Percentiles rank a stretch among this genome's conserved stretches.
Conservation (phyloP, 1,284 basidiomycete species). For the Puccinia coronata region DNA sequence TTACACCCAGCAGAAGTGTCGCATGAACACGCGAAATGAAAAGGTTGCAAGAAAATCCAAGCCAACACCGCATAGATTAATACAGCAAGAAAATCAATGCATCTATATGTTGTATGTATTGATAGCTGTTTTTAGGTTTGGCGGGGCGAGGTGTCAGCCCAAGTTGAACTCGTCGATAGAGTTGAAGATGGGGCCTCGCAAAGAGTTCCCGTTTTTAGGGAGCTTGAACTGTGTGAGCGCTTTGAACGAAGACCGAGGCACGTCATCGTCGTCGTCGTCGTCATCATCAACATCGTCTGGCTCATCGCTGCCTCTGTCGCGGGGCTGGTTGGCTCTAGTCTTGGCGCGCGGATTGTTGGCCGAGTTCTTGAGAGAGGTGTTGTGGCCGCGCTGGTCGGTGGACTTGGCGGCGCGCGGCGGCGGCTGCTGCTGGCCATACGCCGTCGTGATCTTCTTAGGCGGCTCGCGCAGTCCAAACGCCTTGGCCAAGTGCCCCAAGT, state of each 20-base stretch:
- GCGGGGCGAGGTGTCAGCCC: not conserved
- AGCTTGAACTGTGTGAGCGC: constrained; percentile 27
- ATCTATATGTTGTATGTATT: too few relatives aligned
- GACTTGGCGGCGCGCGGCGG: constrained; percentile 21
- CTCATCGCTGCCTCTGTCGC: not conserved
- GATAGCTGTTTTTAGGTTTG: too few relatives aligned
- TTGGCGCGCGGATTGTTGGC: not conserved
- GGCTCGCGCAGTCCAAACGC: constrained; percentile 93
- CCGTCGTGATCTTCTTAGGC: constrained; percentile 68
- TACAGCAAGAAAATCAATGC: too few relatives aligned
- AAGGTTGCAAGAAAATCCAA: too few relatives aligned
- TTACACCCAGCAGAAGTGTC: too few relatives aligned
- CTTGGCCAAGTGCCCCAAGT: constrained; percentile 95
- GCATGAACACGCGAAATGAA: too few relatives aligned
- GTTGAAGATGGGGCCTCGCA: constrained; percentile 31
- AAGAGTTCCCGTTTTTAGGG: constrained; percentile 16
- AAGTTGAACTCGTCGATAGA: constrained; percentile 44
- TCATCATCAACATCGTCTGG: constrained; percentile 34
- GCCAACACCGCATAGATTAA: too few relatives aligned
- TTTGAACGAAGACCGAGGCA: not conserved
- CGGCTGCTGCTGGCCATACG: not conserved
- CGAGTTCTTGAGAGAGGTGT: not conserved
- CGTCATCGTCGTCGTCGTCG: not conserved
- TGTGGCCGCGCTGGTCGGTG: not conserved
- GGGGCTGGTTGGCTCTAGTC: not conserved